phyloP scores from a whole-genome alignment of 768 basidiomycete genomes.

The Calocybe cyanea region DNA sequence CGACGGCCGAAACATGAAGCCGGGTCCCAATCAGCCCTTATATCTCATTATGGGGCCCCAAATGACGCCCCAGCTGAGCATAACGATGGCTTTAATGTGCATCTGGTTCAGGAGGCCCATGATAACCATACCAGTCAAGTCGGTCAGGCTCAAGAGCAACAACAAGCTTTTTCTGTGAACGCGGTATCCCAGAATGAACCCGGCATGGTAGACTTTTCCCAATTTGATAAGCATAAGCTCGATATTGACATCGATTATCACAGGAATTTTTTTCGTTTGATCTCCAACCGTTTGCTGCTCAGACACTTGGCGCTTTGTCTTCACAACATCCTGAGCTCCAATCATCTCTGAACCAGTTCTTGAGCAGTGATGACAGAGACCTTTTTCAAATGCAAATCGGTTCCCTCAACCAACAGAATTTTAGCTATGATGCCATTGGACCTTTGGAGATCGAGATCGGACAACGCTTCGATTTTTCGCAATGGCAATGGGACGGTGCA shows the following conservation, averaged over 20 bases:
- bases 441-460: constrained; percentile 15
- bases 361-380: constrained; percentile 10
- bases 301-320: constrained; percentile 8
- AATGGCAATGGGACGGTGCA: constrained; percentile 2
- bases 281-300: constrained; percentile 11
- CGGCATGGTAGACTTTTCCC: constrained; percentile 1
- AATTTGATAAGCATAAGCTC: not conserved
- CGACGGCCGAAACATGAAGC: not conserved
- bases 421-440: constrained; percentile 7
- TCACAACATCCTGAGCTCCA: constrained; percentile 12
- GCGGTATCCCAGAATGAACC: not conserved
- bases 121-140: not conserved
- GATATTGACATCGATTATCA: not conserved
- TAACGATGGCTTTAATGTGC: constrained; percentile 1
- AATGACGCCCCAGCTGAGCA: not conserved
- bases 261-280: constrained; percentile 11
- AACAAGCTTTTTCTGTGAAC: constrained; percentile 3
- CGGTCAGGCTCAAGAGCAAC: constrained; percentile 6
- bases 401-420: constrained; percentile 2
- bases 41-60: constrained; percentile 4
- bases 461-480: constrained; percentile 11
- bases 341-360: constrained; percentile 10
- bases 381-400: constrained; percentile 14
- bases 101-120: constrained; percentile 1
- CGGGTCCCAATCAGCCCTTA: not conserved